These are phyloP conservation scores for Chamaecyparis obtusa DNA, from an alignment of 75 land plant species.

Conservation along the genomic window DNA sequence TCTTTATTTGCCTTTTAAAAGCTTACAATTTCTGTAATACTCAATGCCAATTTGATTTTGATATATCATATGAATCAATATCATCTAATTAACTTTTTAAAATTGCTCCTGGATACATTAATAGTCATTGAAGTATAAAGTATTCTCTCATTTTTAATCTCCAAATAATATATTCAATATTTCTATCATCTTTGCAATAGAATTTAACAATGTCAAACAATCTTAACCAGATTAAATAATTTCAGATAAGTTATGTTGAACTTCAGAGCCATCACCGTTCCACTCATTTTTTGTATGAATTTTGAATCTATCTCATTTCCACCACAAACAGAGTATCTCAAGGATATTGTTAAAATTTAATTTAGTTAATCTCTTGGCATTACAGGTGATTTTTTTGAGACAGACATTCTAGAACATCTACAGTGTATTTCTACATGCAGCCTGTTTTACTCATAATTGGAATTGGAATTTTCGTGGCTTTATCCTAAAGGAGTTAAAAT, in stretches of 20 bases:
- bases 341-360: not conserved
- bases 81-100: not conserved
- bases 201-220: not conserved
- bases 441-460: not conserved
- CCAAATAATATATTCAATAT: not conserved
- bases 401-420: not conserved
- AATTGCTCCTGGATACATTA: not conserved
- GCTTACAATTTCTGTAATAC: not conserved
- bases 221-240: not conserved
- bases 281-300: not conserved
- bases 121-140: not conserved
- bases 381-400: not conserved
- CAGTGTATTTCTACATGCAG: not conserved
- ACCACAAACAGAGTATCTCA: not conserved
- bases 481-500: not conserved
- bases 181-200: not conserved
- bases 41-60: not conserved
- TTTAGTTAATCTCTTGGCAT: not conserved
- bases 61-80: not conserved
- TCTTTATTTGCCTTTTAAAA: not conserved
- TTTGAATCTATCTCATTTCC: not conserved
- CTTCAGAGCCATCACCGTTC: not conserved
- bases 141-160: not conserved
- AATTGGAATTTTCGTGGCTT: not conserved
- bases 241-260: not conserved